Evolutionary conservation across 371 early-diverging fungal genomes (phyloP), one percentile per base, ranked within the genome.

Genomic region (Chytridium lagenaria): DNA sequence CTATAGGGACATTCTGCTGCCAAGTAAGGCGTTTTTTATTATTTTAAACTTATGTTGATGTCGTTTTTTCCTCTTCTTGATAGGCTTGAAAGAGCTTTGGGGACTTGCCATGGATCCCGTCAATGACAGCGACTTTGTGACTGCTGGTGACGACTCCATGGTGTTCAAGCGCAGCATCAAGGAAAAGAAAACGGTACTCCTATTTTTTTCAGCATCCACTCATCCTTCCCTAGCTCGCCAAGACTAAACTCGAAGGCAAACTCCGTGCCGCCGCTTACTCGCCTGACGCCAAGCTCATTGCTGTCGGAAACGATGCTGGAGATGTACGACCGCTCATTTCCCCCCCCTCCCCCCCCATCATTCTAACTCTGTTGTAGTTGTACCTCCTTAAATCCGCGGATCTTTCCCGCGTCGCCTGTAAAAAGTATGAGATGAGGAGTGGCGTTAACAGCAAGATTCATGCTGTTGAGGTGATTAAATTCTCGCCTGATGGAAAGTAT

Each of bases 401-500:
- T 68, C 61, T 78, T 26, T 34, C 50, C 1, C 72, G 69, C 66
- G 73, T 65, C 15, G 71, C 65, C 40, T 59, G 40, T 38, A 67
- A 75, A 40, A 78, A 78, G 63, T 74, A 74, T 69, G 72, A 69
- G 36, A 7, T 68, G 36, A 61, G 34, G 16, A 50, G 71, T 28
- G 65, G 68, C 57, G 55, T 74, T 33, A 69, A 70, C 37, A 39
- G 68, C 22, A 72, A 72, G n/a, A 15, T 67, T 26, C 75, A 74
- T 52, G 73, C 63, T 12, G 61, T 80, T 33, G 64, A 73, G 38
- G 73, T 70, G 5, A 28, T 80, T 30, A 64, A 70, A 31, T 80
- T 80, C 65, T 75, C 77, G 10, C 80, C 80, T 2, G 59, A 73
- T 59, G 80, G 80, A 2, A 52, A 69, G 39, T 66, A 57, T 51